phyloP scores from a whole-genome alignment of 495 filamentous ascomycete genomes.

The Geoglossum glabrum region DNA sequence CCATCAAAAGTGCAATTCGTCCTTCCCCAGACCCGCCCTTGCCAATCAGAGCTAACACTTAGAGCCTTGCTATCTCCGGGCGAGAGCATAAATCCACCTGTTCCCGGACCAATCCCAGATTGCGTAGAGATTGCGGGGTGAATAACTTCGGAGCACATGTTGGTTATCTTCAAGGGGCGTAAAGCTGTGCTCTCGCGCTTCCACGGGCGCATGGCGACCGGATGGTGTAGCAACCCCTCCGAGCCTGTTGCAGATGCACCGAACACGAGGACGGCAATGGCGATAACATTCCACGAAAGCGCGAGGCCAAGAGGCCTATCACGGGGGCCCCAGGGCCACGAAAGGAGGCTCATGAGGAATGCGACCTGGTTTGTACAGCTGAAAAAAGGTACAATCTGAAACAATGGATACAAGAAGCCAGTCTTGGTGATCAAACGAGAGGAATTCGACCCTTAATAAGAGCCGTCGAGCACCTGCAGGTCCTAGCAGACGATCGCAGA shows the following conservation, averaged over 20 bases:
- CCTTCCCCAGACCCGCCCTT: slow-evolving; percentile 60
- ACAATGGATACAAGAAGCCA: not conserved
- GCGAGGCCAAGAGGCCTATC: not conserved
- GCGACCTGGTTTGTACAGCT: not conserved
- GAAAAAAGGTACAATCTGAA: not conserved
- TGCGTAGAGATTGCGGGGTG: slow-evolving; percentile 55
- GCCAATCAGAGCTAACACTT: slow-evolving; percentile 47
- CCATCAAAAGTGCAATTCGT: slow-evolving; percentile 60
- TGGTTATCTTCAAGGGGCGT: slow-evolving; percentile 33
- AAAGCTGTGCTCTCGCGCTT: not conserved
- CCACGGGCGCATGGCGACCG: not conserved
- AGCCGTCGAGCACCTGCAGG: not conserved
- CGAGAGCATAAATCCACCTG: slow-evolving; percentile 41
- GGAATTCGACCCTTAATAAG: not conserved
- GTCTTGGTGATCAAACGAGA: not conserved
- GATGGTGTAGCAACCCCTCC: not conserved
- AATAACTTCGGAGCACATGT: slow-evolving; percentile 43
- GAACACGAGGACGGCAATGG: not conserved
- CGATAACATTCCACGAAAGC: not conserved
- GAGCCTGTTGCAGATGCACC: not conserved
- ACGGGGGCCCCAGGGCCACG: not conserved
- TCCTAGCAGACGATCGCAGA: not conserved
- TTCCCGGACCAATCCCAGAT: slow-evolving; percentile 36
- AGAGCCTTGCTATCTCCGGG: slow-evolving; percentile 28
- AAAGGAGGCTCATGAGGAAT: not conserved